Evolutionary conservation across 2,329 filamentous ascomycete genomes (phyloP), one percentile per base, ranked within the genome.

Genomic region (Cordyceps cateniannulata): DNA sequence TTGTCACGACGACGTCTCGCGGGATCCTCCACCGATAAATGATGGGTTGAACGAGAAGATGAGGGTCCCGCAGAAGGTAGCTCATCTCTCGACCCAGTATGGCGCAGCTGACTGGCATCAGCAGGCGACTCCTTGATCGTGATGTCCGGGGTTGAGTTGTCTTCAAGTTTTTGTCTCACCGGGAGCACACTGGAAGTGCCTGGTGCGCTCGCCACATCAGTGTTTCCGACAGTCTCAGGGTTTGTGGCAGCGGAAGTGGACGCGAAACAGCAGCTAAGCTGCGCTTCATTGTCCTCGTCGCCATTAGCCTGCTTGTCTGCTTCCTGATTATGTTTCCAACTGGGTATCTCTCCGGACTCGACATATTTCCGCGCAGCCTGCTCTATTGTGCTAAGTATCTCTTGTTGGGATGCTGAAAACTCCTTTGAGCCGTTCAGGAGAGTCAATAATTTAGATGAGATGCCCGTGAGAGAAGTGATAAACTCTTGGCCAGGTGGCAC

Each of bases 331-430:
- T 20, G 47, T 22, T 29, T 32, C 45, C 8, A 20, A 10, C 14
- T 49, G 14, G 62, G 40, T 29, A 55, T n/a, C 6, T 76, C 72
- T 8, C 70, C 69, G 1, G 73, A 73, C 8, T 75, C 73, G 1
- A 85, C 70, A 59, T 83, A 85, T 60, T 79, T 78, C 50, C 73
- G 76, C 0, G 81, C 77, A 3, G 82, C 83, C 42, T 73, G 74
- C 61, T 79, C 76, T 38, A 86, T 80, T 20, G 76, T 72, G 8
- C 81, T 76, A 22, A 85, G 67, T 4, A 79, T 75, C 8, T 81
- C 78, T 60, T 79, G 75, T 42, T 80, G 78, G 0, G 74, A 66
- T 6, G 64, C 58, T 6, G 71, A 69, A 47, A 73, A 68, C 40
- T 70, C 66, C 61, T 66, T 54, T 60, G 72, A 73, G 29, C 76